Base-by-base conservation (phyloP, 768 basidiomycete species). In the Leucocoprinus leucothites region DNA sequence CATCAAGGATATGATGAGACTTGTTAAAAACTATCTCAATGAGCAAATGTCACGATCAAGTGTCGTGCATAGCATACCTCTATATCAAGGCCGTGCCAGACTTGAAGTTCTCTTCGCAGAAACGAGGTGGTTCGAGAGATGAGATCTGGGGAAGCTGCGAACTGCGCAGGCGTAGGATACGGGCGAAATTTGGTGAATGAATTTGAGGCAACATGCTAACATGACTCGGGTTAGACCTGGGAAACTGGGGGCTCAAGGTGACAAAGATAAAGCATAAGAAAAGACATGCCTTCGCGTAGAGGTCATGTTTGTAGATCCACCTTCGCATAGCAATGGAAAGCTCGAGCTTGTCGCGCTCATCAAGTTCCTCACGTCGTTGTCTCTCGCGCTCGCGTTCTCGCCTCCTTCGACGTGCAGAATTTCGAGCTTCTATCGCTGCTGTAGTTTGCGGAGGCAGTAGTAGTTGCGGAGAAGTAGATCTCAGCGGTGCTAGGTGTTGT, bases 201-300 rank as follows among this genome's bases (percentile, higher is more conserved):
- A 63, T 97, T 98, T 26, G 91, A 93, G 2, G 91, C 94, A 48
- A 97, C 84, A 65, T 98, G 94, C 94, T 97, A 49, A 48, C 24
- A 31, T 42, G 6, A 47, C 40, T 45, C 18, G 55, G 9, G 52
- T 44, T 41, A 60, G 45, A 41, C 55, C 28, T 36, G 31, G 35
- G 45, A 58, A 36, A 58, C 28, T 63, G 44, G 11, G 49, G 22
- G 26, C 47, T 55, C 35, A 53, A 50, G 50, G 40, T 41, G 25
- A 36, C n/a, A 21, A 35, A 26, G 35, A 18, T 28, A 43, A 43
- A 48, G 46, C 58, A 57, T 42, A 21, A 22, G 56, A 46, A 25
- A 24, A 26, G 1, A 70, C 81, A 42, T 51, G 92, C 94, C 81
- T 96, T 97, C 13, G 88, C 92, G 63, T 89, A 96, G 4, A 95